phyloP scores from a whole-genome alignment of 495 filamentous ascomycete genomes.

The Aspergillus cavernicola region DNA sequence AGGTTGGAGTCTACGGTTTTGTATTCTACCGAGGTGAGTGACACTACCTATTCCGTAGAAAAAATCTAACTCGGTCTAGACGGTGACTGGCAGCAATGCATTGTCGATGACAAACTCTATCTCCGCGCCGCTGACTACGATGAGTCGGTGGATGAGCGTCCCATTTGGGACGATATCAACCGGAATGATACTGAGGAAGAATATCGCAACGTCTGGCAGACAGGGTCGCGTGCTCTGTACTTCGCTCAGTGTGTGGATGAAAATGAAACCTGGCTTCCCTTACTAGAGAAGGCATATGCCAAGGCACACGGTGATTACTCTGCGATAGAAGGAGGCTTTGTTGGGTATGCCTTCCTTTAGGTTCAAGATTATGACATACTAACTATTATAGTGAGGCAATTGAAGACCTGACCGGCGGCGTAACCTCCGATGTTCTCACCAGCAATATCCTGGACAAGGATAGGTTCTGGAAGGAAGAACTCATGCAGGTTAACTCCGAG shows the following conservation, averaged over 20 bases:
- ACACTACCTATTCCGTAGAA: background rate
- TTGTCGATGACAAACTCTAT: conserved; percentile 85
- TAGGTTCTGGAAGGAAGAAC: conserved; percentile 81
- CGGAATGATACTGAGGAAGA: conserved; percentile 71
- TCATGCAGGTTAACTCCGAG: conserved; percentile 79
- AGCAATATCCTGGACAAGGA: conserved; percentile 85
- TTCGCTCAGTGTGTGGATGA: conserved; percentile 82
- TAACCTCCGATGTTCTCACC: conserved; percentile 76
- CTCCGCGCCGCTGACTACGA: conserved; percentile 81
- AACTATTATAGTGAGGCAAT: conserved; percentile 64
- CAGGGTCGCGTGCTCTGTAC: conserved; percentile 71
- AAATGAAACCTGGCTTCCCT: conserved; percentile 91
- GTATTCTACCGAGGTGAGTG: conserved; percentile 75
- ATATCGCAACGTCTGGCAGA: conserved; percentile 71
- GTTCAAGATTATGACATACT: no score
- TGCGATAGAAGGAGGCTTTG: conserved; percentile 80
- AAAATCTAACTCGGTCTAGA: conserved; percentile 44
- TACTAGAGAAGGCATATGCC: conserved; percentile 94
- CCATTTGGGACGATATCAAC: conserved; percentile 68
- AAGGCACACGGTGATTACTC: conserved; percentile 90
- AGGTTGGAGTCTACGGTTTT: conserved; percentile 89
- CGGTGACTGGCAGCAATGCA: conserved; percentile 86
- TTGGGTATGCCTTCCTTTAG: conserved; percentile 47
- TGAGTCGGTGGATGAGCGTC: conserved; percentile 61
- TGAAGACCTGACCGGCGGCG: conserved; percentile 90